Evolutionary conservation across 2,329 filamentous ascomycete species (phyloP).

Genomic region (Amphichorda felina): DNA sequence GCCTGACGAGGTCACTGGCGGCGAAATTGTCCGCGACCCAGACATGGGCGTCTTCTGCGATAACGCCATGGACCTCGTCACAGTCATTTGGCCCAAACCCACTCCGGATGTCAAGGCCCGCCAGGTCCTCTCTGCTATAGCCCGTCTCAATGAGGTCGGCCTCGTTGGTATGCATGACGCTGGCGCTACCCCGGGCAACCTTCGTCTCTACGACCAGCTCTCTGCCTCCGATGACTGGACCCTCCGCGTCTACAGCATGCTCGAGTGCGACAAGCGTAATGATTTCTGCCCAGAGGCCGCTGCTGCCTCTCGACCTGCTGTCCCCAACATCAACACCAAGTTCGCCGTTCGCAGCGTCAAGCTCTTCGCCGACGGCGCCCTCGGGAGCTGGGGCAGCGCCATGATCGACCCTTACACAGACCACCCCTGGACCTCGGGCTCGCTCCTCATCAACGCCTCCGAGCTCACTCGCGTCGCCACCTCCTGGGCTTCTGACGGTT

Average conservation of each 20-base stretch:
- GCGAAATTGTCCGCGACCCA: conserved; percentile 48
- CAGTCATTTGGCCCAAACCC: conserved; percentile 44
- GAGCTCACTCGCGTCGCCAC: conserved; percentile 39
- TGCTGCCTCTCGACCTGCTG: conserved; percentile 26
- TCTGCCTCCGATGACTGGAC: conserved; percentile 35
- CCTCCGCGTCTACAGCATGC: conserved; percentile 55
- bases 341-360: conserved; percentile 54
- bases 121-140: conserved; percentile 49
- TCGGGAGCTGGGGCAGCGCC: conserved; percentile 61
- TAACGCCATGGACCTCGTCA: conserved; percentile 56
- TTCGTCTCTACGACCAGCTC: conserved; percentile 31
- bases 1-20: conserved; percentile 44
- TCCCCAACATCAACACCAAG: conserved; percentile 24
- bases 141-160: conserved; percentile 48
- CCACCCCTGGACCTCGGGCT: conserved; percentile 47
- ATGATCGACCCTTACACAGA: conserved; percentile 61
- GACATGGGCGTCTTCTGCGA: conserved; percentile 61
- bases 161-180: conserved; percentile 61
- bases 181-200: conserved; percentile 42
- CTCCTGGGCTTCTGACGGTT: conserved; percentile 48
- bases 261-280: conserved; percentile 53
- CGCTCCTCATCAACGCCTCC: conserved; percentile 53
- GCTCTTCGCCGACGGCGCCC: conserved; percentile 57
- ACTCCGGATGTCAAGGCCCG: conserved; percentile 35
- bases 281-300: conserved; percentile 46